These are phyloP conservation scores for Entrophospora sp. DNA, from an alignment of 192 early-diverging fungal genomes.

Conservation along the genomic window DNA sequence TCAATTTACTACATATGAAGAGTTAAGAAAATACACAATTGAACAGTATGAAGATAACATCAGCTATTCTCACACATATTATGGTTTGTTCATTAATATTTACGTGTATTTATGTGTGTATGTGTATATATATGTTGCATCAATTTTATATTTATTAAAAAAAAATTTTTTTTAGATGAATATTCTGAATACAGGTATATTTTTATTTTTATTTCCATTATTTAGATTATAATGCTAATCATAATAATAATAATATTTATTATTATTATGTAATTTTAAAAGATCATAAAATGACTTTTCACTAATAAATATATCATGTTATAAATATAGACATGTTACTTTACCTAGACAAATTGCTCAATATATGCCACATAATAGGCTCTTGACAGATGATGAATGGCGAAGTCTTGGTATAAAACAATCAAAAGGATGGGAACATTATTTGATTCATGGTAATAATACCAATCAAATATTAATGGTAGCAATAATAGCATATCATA, in stretches of 20 bases:
- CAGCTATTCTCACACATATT: not conserved
- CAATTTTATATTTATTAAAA: not conserved
- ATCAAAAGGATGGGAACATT: slow-evolving; percentile 43
- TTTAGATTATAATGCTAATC: not conserved
- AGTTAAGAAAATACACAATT: not conserved
- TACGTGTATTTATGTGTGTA: not conserved
- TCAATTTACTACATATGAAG: not conserved
- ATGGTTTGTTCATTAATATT: not conserved
- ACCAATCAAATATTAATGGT: too few relatives aligned
- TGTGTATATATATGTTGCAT: too few relatives aligned
- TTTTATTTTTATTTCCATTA: not conserved
- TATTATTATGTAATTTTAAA: too few relatives aligned
- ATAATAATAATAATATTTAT: too few relatives aligned
- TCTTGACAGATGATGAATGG: slow-evolving; percentile 40
- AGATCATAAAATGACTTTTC: too few relatives aligned
- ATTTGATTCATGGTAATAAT: slow-evolving; percentile 46
- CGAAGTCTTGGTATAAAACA: slow-evolving; percentile 34
- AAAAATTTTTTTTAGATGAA: not conserved
- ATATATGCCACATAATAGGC: slow-evolving; percentile 25
- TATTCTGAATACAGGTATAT: not conserved
- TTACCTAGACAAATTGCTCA: slow-evolving; percentile 31
- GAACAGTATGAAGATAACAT: not conserved
- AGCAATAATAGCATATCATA: too few relatives aligned
- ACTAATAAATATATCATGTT: not conserved
- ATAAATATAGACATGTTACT: slow-evolving; percentile 33